phyloP scores from a whole-genome alignment of 768 basidiomycete genomes.

The Porphyrellus cyaneotinctus region DNA sequence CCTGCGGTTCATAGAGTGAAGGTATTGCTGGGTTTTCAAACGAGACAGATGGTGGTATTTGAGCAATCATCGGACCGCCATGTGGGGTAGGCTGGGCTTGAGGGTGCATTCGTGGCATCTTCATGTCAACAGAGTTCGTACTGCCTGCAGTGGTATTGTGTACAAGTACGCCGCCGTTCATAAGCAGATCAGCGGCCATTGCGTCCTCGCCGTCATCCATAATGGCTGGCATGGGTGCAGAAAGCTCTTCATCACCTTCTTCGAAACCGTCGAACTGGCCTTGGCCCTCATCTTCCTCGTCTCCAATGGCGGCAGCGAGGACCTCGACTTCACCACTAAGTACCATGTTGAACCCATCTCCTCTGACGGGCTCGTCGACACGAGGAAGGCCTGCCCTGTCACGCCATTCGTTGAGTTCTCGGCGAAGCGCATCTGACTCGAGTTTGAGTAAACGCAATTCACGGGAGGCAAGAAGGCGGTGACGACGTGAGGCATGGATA shows the following conservation, averaged over 20 bases:
- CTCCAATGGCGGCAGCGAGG: slow-evolving; percentile 48
- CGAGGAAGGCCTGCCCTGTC: slow-evolving; percentile 66
- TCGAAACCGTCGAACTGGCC: slow-evolving; percentile 36
- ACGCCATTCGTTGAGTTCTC: slow-evolving; percentile 93
- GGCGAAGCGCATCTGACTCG: slow-evolving; percentile 83
- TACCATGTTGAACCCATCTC: slow-evolving; percentile 69
- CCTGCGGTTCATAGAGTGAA: slow-evolving; percentile 40
- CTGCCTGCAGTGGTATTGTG: slow-evolving; percentile 30
- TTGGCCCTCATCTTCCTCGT: slow-evolving; percentile 50
- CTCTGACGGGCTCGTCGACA: slow-evolving; percentile 68
- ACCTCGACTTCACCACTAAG: slow-evolving; percentile 69
- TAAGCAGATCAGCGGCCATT: slow-evolving; percentile 25
- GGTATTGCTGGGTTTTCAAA: slow-evolving; percentile 54
- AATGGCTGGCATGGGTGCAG: slow-evolving; percentile 21
- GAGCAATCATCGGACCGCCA: slow-evolving; percentile 43
- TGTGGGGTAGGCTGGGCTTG: slow-evolving; percentile 23
- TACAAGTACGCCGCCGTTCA: slow-evolving; percentile 31
- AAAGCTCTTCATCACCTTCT: slow-evolving; percentile 41
- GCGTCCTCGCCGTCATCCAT: slow-evolving; percentile 33
- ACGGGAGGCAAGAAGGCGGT: slow-evolving; percentile 74
- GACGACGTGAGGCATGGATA: slow-evolving; percentile 76
- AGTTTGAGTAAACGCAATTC: slow-evolving; percentile 75
- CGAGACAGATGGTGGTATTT: slow-evolving; percentile 39
- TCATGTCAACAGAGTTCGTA: slow-evolving; percentile 26
- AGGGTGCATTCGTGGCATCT: slow-evolving; percentile 26